These are phyloP conservation scores for Diaporthe australafricana DNA, from an alignment of 2,329 filamentous ascomycete species.

Conservation along the genomic window DNA sequence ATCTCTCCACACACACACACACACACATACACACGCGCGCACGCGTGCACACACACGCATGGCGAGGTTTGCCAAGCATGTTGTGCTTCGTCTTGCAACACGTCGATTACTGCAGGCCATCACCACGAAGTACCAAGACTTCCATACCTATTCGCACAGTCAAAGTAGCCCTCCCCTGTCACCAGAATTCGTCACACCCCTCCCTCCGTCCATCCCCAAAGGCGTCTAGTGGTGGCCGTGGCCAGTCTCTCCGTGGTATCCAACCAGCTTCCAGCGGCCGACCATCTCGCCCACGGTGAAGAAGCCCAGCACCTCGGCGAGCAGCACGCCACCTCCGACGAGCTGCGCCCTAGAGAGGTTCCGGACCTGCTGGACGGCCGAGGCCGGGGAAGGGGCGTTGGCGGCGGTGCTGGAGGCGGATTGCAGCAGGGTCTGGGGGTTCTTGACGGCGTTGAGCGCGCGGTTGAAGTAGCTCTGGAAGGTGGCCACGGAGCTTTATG, in stretches of 20 bases:
- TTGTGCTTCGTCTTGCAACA: conserved; percentile 13
- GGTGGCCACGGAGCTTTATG: conserved; percentile 75
- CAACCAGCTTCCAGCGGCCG: conserved; percentile 93
- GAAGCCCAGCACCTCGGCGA: conserved; percentile 92
- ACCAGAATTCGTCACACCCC: not conserved
- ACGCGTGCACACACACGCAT: not conserved
- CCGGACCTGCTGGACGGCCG: conserved; percentile 62
- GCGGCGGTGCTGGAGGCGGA: conserved; percentile 67
- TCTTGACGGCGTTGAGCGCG: conserved; percentile 75
- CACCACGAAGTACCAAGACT: conserved; percentile 1
- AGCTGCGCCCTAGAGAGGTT: conserved; percentile 79
- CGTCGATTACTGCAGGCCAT: conserved; percentile 25
- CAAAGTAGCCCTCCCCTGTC: not conserved
- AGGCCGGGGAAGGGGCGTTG: conserved; percentile 51
- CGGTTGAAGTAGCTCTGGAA: conserved; percentile 91
- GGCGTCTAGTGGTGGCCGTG: conserved; percentile 69
- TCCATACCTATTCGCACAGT: not conserved
- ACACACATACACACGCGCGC: not conserved
- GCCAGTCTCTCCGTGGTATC: conserved; percentile 80
- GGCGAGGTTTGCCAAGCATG: not conserved
- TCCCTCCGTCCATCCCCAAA: not conserved
- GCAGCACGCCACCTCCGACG: conserved; percentile 78
- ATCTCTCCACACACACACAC: not conserved
- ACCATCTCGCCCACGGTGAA: conserved; percentile 98
- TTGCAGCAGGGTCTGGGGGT: conserved; percentile 72